Percentiles rank a stretch among this genome's conserved stretches.
phyloP scores from a whole-genome alignment of 164 flowering plant species.

The Saururus chinensis region DNA sequence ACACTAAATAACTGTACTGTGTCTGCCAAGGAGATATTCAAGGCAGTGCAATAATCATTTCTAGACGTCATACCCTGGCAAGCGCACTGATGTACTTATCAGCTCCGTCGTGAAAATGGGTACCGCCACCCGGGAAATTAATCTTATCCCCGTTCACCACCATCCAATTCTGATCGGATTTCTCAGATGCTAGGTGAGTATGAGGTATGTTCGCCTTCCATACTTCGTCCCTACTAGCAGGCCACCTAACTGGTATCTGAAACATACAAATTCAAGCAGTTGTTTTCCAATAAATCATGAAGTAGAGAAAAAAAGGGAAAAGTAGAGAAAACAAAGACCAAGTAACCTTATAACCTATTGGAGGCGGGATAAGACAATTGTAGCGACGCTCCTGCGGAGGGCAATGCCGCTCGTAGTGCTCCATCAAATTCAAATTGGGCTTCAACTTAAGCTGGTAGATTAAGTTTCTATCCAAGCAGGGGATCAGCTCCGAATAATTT shows the following conservation, averaged over 20 bases:
- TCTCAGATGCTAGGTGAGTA: constrained; percentile 73
- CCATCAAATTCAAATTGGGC: constrained; percentile 68
- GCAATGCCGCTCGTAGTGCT: constrained; percentile 90
- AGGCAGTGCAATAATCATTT: not conserved
- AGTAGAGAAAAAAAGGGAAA: not conserved
- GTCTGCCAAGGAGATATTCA: not conserved
- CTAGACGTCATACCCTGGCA: constrained; percentile 34
- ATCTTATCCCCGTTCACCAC: constrained; percentile 76
- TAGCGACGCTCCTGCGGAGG: constrained; percentile 64
- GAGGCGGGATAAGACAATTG: constrained; percentile 87
- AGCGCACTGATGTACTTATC: constrained; percentile 60
- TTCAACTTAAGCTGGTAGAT: constrained; percentile 59
- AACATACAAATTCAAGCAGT: constrained; percentile 20
- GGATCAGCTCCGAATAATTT: constrained; percentile 67
- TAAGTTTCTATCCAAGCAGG: constrained; percentile 73
- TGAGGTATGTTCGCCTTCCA: constrained; percentile 88
- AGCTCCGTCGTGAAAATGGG: constrained; percentile 81
- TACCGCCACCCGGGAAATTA: constrained; percentile 84
- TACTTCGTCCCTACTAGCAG: constrained; percentile 73
- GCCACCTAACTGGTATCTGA: constrained; percentile 84
- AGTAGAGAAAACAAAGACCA: not conserved
- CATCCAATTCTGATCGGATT: constrained; percentile 90
- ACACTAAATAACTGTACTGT: not conserved
- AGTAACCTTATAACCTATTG: constrained; percentile 74
- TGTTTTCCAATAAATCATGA: not conserved